Percentiles rank a stretch among this genome's conserved stretches.
phyloP scores from a whole-genome alignment of 1,139 yeast genomes.

The Lodderomyces pseudojiufengensis region DNA sequence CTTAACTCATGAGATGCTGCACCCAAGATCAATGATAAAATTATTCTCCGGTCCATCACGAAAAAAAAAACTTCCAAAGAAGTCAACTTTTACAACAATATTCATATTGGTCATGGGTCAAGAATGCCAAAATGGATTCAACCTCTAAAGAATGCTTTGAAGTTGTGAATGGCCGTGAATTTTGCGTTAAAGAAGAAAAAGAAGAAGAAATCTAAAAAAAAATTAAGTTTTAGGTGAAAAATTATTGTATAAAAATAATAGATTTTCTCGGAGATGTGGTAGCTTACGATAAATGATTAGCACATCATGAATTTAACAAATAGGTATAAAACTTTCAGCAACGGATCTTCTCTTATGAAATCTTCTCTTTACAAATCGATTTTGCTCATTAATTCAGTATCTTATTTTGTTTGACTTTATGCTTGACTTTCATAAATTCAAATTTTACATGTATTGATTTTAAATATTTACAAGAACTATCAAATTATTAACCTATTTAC shows the following conservation, averaged over 20 bases:
- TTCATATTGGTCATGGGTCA: conserved; percentile 74
- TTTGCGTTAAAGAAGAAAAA: conserved; percentile 50
- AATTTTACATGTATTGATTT: no score
- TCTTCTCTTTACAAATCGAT: no score
- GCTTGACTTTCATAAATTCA: no score
- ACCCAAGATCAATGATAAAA: conserved; percentile 68
- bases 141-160: conserved; percentile 72
- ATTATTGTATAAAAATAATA: neutral
- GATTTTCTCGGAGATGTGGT: no score
- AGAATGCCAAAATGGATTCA: conserved; percentile 64
- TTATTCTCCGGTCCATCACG: conserved; percentile 62
- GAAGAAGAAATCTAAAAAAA: conserved; percentile 13
- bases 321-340: no score
- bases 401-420: no score
- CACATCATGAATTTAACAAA: no score
- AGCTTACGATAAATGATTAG: no score
- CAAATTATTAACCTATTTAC: no score
- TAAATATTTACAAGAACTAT: no score
- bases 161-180: conserved; percentile 63
- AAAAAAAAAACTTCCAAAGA: conserved; percentile 20
- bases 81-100: conserved; percentile 37
- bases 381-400: no score
- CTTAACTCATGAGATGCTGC: conserved; percentile 64
- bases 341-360: no score
- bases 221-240: neutral